Evolutionary conservation across 2,329 filamentous ascomycete species (phyloP).

Genomic region (Aphanoascus verrucosus): DNA sequence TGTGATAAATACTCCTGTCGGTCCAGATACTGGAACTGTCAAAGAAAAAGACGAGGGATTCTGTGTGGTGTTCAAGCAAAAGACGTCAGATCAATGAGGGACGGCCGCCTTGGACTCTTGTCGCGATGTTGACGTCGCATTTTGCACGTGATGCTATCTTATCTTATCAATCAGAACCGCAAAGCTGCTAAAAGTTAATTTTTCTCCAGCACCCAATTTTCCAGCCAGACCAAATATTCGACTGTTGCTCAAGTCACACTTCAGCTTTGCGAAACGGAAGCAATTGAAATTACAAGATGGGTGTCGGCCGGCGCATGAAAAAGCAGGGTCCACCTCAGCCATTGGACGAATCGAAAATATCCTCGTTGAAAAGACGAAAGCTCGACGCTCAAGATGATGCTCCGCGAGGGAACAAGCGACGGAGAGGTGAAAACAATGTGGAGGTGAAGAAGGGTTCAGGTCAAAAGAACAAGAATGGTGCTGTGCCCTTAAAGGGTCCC

Average conservation of each 20-base stretch:
- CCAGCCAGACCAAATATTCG: background rate
- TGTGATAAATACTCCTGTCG: background rate
- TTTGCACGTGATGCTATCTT: constrained; percentile 1
- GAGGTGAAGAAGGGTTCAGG: constrained; percentile 54
- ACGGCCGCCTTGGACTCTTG: background rate
- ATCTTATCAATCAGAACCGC: constrained; percentile 11
- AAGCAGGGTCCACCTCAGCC: constrained; percentile 83
- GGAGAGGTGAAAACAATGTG: constrained; percentile 22
- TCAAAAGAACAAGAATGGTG: constrained; percentile 33
- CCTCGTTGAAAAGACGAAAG: constrained; percentile 66
- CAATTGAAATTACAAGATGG: constrained; percentile 50
- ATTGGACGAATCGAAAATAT: constrained; percentile 60
- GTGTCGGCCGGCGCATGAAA: constrained; percentile 81
- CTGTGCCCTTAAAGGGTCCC: constrained; percentile 29
- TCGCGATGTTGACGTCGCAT: background rate
- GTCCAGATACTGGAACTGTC: background rate
- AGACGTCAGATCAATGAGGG: background rate
- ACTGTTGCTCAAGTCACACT: background rate
- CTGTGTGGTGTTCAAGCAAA: too few species aligned
- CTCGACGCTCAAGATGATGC: constrained; percentile 49
- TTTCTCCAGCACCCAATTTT: constrained; percentile 6
- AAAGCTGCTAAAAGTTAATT: constrained; percentile 1
- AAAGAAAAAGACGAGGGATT: background rate
- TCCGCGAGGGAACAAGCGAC: constrained; percentile 15
- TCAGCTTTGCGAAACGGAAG: background rate